Evolutionary conservation across 257 asterid species (phyloP).

Genomic region (Cynanchum wilfordii): DNA sequence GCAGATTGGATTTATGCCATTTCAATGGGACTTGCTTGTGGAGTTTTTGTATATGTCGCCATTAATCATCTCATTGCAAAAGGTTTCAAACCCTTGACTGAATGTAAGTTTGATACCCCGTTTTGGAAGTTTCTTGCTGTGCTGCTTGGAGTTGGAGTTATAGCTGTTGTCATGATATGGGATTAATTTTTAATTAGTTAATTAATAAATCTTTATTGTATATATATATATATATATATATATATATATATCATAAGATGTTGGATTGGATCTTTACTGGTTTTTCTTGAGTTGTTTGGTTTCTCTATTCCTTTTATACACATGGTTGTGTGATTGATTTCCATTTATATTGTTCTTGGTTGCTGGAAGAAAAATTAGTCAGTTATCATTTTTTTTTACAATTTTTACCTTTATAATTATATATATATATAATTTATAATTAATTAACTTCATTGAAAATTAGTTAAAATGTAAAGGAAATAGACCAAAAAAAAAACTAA

Average conservation of each 20-base stretch:
- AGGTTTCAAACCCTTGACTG: constrained; percentile 53
- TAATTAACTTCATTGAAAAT: too few relatives aligned
- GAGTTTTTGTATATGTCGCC: constrained; percentile 74
- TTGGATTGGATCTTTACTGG: too few relatives aligned
- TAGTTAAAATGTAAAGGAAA: too few relatives aligned
- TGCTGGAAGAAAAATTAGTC: too few relatives aligned
- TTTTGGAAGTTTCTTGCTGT: constrained; percentile 73
- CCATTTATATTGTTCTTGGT: too few relatives aligned
- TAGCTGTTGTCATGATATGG: constrained; percentile 89
- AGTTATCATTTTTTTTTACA: too few relatives aligned
- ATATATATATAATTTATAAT: too few relatives aligned
- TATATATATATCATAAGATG: too few relatives aligned
- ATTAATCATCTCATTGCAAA: constrained; percentile 69
- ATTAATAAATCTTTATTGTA: neutral
- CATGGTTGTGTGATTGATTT: neutral
- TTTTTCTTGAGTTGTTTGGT: neutral
- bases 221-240: too few relatives aligned
- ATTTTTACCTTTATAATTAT: too few relatives aligned
- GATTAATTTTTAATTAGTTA: constrained; percentile 25
- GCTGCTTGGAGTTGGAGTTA: constrained; percentile 61
- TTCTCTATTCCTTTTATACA: neutral
- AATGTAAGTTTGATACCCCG: constrained; percentile 48
- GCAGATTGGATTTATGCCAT: constrained; percentile 87
- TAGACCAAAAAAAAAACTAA: too few relatives aligned
- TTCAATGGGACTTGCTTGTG: constrained; percentile 80